Base-by-base conservation (phyloP, 2,329 filamentous ascomycete species). In the Immersiporthe knoxdaviesiana region DNA sequence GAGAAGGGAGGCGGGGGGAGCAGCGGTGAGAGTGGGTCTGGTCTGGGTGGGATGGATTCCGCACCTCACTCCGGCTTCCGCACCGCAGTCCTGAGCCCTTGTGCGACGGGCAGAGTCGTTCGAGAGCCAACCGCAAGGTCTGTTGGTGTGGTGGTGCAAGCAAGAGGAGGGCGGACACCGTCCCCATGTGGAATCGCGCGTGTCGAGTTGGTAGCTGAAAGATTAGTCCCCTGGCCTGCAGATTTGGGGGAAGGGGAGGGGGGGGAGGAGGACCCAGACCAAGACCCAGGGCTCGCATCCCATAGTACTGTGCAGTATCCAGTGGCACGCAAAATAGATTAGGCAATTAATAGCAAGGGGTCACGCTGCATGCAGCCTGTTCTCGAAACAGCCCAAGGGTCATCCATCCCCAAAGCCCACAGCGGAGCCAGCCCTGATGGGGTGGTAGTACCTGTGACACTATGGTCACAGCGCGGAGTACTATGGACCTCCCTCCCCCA, bases 211-310 rank as follows among this genome's bases (percentile, higher is more conserved):
- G 52, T 67, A 71, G 69, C 69, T 71, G 69, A 71, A 66, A 66
- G 67, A 58, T 63, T 69, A 71, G 69, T 67, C 65, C 65, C 67
- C 67, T 68, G 63, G 67, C 63, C 65, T 71, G 69, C 69, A 70
- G 68, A 62, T 47, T 11, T 21, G 18, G 44, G 44, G 21, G 44
- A 6, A 6, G 44, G 44, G 21, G 44, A 7, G 37, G 21, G 21
- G 21, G 16, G 16, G 14, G 16, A 14, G 16, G 41, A 16, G 16
- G 61, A 32, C 41, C 61, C 54, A 62, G 63, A 58, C 63, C n/a
- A 65, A 18, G 32, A 24, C 47, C 64, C 52, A 58, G 54, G n/a
- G 52, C n/a, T 64, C 32, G 32, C 47, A 64, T 39, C 27, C 44
- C 32, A 54, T 62, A 37, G 35, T 62, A 44, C 11, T 11, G 24